phyloP scores from a whole-genome alignment of 352 stramenopile species.

The Pythium oligandrum region DNA sequence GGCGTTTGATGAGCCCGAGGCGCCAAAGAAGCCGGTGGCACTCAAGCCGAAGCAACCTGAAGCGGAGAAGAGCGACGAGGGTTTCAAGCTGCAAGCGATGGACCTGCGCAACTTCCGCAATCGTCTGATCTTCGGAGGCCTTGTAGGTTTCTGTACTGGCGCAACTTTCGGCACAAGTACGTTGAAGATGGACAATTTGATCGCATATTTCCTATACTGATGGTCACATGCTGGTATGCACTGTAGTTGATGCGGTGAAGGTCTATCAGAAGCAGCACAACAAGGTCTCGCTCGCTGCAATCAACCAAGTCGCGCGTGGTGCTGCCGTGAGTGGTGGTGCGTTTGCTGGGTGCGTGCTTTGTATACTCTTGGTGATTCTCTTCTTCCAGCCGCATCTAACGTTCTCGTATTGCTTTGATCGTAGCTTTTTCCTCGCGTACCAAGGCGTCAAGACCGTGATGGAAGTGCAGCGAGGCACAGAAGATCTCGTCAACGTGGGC shows the following conservation, averaged over 20 bases:
- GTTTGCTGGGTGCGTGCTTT: constrained; percentile 42
- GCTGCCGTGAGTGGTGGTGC: constrained; percentile 50
- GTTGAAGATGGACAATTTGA: constrained; percentile 11
- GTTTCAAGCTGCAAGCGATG: constrained; percentile 21
- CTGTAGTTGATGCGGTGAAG: constrained; percentile 57
- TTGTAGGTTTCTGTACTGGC: constrained; percentile 76
- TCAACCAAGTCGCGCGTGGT: constrained; percentile 40
- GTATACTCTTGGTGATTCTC: background rate
- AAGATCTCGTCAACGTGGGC: constrained; percentile 55
- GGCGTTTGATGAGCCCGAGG: constrained; percentile 53
- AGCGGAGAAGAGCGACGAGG: background rate
- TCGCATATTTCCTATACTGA: background rate
- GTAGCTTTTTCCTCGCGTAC: constrained; percentile 75
- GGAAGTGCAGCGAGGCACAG: constrained; percentile 44
- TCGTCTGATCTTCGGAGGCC: constrained; percentile 66
- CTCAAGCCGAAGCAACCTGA: constrained; percentile 9
- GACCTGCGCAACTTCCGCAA: constrained; percentile 56
- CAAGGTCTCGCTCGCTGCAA: constrained; percentile 33
- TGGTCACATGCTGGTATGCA: constrained; percentile 4
- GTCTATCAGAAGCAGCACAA: constrained; percentile 55
- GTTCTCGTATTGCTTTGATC: constrained; percentile 1
- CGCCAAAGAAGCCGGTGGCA: constrained; percentile 14
- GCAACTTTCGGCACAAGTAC: constrained; percentile 71
- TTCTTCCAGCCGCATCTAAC: background rate
- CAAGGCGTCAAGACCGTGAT: constrained; percentile 71